These are phyloP conservation scores for Trichoderma citrinoviride DNA, from an alignment of 2,329 filamentous ascomycete genomes.

Conservation along the genomic window DNA sequence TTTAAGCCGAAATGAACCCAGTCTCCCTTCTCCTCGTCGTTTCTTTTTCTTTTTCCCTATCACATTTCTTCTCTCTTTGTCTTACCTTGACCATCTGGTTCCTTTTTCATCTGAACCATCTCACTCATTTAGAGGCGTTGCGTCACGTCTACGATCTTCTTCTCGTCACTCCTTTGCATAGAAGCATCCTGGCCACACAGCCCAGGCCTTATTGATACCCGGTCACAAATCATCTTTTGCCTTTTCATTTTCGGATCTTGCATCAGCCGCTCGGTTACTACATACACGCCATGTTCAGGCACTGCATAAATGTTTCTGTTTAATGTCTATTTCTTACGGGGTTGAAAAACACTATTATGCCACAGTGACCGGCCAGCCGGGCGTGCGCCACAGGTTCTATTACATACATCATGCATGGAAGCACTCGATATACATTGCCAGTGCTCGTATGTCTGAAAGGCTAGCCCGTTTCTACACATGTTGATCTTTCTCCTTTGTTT, in stretches of 20 bases:
- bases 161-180: conserved; percentile 14
- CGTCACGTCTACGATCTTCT: neutral
- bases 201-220: conserved; percentile 4
- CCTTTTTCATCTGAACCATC: neutral
- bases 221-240: neutral
- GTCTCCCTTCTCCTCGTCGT: neutral
- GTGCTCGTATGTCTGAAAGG: neutral
- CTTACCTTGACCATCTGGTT: neutral
- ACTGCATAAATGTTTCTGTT: conserved; percentile 4
- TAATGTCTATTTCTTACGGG: neutral
- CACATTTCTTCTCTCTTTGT: neutral
- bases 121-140: neutral
- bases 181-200: neutral
- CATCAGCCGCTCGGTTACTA: conserved; percentile 12
- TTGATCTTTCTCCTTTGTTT: neutral
- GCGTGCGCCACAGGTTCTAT: neutral
- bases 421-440: neutral
- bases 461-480: neutral
- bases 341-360: neutral
- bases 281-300: neutral
- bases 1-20: conserved; percentile 41
- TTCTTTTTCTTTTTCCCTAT: conserved; percentile 12
- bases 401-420: neutral
- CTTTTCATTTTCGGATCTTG: neutral
- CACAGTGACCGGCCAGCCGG: neutral